These are phyloP conservation scores for Cyclotella distinguenda DNA, from an alignment of 108 stramenopile genomes.

Conservation along the genomic window DNA sequence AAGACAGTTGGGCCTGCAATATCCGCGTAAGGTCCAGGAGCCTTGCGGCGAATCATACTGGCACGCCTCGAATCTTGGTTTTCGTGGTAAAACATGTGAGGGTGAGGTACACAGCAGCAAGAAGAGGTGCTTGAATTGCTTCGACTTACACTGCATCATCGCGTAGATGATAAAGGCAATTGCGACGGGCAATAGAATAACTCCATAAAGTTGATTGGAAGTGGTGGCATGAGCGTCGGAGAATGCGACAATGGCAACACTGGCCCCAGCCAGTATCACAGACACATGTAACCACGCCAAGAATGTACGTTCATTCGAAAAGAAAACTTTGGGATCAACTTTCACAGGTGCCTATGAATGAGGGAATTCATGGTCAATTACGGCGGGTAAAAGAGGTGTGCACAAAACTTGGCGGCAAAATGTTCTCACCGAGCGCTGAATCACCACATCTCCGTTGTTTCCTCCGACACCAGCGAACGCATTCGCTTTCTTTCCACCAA, in stretches of 20 bases:
- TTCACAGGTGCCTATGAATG: too few species aligned
- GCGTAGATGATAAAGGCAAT: conserved; percentile 85
- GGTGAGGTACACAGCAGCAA: background rate
- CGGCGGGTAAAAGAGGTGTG: too few species aligned
- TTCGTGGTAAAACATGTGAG: background rate
- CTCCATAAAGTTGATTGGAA: conserved; percentile 70
- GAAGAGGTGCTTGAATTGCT: too few species aligned
- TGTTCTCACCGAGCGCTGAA: too few species aligned
- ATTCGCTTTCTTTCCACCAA: conserved; percentile 45
- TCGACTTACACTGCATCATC: conserved; percentile 82
- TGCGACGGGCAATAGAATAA: conserved; percentile 83
- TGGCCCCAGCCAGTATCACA: conserved; percentile 80
- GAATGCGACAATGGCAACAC: conserved; percentile 82
- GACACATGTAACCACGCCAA: conserved; percentile 92
- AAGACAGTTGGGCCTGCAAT: conserved; percentile 79
- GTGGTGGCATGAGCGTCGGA: conserved; percentile 34
- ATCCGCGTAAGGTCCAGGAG: conserved; percentile 90
- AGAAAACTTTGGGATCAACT: conserved; percentile 90
- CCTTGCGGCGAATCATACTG: conserved; percentile 80
- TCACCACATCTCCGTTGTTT: conserved; percentile 18
- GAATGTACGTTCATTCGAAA: conserved; percentile 97
- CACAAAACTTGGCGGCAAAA: too few species aligned
- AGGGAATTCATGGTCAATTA: too few species aligned
- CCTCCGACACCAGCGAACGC: conserved; percentile 46
- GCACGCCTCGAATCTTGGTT: conserved; percentile 60